Evolutionary conservation across 805 yeast species (phyloP).

Genomic region (Lipomyces mesembrius): DNA sequence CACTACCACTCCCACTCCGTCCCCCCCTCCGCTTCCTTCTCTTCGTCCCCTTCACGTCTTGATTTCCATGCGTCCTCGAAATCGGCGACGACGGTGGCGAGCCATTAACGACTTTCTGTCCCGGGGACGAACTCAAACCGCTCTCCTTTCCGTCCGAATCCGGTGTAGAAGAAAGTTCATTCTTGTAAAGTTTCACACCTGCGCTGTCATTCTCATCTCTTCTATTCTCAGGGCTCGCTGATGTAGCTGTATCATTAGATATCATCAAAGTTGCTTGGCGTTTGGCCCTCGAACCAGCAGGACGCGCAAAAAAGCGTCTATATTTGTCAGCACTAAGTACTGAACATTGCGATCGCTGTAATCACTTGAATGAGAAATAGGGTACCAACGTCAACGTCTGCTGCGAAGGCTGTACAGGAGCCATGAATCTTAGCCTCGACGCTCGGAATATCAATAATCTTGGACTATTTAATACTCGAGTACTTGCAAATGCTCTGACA

Average conservation of each 20-base stretch:
- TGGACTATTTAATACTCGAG: not conserved
- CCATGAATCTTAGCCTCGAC: not conserved
- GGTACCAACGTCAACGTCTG: slow-evolving; percentile 8
- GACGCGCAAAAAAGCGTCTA: slow-evolving; percentile 26
- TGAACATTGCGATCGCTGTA: not conserved
- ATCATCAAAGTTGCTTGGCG: slow-evolving; percentile 27
- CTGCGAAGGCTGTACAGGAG: slow-evolving; percentile 7
- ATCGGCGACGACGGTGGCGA: slow-evolving; percentile 8
- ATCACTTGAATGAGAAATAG: not conserved
- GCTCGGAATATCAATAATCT: not conserved
- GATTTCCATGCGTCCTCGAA: not conserved
- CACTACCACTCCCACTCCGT: not conserved
- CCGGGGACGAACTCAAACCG: not conserved
- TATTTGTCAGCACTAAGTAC: too few relatives aligned
- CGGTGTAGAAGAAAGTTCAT: slow-evolving; percentile 1
- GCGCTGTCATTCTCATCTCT: not conserved
- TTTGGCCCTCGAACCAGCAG: slow-evolving; percentile 27
- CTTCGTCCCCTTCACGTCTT: slow-evolving; percentile 7
- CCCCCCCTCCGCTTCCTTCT: slow-evolving; percentile 6
- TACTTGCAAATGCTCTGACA: not conserved
- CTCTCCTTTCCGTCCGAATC: slow-evolving; percentile 1
- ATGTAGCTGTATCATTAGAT: not conserved
- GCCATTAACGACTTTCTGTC: not conserved
- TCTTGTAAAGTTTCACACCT: not conserved
- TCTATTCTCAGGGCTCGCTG: not conserved